A percentile compares a stretch with the other conserved stretches of the same genome.
Conservation (phyloP, 257 asterid genomes). For the Nicotiana attenuata region DNA sequence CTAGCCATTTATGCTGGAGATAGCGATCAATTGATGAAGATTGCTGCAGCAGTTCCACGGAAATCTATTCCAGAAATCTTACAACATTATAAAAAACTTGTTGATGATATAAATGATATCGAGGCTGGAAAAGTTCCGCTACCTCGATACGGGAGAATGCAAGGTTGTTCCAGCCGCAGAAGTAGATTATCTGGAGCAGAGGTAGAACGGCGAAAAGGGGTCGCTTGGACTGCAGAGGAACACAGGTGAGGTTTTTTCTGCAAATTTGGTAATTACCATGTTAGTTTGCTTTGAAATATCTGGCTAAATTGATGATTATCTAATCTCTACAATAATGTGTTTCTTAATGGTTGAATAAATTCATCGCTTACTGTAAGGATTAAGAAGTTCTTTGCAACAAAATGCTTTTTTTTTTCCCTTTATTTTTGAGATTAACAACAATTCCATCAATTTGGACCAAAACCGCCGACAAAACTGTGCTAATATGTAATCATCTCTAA, state of each 20-base stretch:
- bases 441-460: background rate
- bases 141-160: background rate
- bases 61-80: background rate
- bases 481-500: background rate
- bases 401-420: background rate
- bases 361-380: background rate
- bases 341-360: background rate
- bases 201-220: conserved; percentile 18
- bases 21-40: background rate
- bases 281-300: background rate
- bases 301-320: too few species aligned
- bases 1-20: background rate
- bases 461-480: background rate
- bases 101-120: background rate
- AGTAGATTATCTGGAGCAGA: conserved; percentile 11
- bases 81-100: background rate
- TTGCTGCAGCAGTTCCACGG: background rate
- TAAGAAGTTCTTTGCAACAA: background rate
- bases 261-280: background rate
- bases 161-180: background rate
- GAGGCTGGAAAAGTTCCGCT: background rate
- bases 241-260: conserved; percentile 27
- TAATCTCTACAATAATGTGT: background rate
- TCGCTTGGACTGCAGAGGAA: conserved; percentile 47
- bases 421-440: background rate